Percentiles rank a stretch among this genome's conserved stretches.
Conservation (phyloP, 1,284 basidiomycete species). For the Cystobasidiaceae sp. region DNA sequence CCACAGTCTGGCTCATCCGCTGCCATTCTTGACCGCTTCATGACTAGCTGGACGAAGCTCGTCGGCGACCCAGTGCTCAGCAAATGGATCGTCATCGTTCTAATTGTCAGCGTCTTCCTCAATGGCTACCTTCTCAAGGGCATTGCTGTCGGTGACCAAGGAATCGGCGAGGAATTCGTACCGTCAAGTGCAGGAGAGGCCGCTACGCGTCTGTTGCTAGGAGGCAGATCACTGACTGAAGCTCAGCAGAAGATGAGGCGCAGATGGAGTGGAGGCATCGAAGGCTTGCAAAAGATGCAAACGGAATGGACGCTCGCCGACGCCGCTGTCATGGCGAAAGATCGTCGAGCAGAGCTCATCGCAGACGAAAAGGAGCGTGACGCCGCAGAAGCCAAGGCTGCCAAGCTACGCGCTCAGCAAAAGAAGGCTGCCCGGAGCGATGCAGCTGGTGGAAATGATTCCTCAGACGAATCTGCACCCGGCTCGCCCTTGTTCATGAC, state of each 20-base stretch:
- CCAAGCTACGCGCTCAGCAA: constrained; percentile 5
- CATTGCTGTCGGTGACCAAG: constrained; percentile 49
- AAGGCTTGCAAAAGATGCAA: constrained; percentile 32
- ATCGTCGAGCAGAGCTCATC: constrained; percentile 34
- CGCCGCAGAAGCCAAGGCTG: constrained; percentile 32
- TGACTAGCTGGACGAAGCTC: constrained; percentile 88
- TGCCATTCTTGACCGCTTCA: constrained; percentile 70
- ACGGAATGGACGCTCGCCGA: constrained; percentile 41
- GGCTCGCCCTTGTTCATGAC: constrained; percentile 39
- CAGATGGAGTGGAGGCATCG: constrained; percentile 28
- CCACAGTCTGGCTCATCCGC: constrained; percentile 43
- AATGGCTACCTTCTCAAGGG: constrained; percentile 90
- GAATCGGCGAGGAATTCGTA: constrained; percentile 49
- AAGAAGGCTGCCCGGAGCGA: not conserved
- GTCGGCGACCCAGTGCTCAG: constrained; percentile 91
- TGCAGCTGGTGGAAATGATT: constrained; percentile 10
- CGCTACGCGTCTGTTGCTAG: constrained; percentile 44
- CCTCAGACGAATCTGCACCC: constrained; percentile 40
- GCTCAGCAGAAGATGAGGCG: constrained; percentile 29
- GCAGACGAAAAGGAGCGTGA: constrained; percentile 33
- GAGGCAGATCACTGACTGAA: constrained; percentile 32
- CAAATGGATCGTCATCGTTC: constrained; percentile 90
- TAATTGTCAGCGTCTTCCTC: constrained; percentile 80
- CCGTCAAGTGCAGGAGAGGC: constrained; percentile 50
- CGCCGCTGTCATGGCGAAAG: constrained; percentile 39